Evolutionary conservation across 2,329 filamentous ascomycete species (phyloP), one percentile per base, ranked within the genome.

Genomic region (Knufia fluminis): DNA sequence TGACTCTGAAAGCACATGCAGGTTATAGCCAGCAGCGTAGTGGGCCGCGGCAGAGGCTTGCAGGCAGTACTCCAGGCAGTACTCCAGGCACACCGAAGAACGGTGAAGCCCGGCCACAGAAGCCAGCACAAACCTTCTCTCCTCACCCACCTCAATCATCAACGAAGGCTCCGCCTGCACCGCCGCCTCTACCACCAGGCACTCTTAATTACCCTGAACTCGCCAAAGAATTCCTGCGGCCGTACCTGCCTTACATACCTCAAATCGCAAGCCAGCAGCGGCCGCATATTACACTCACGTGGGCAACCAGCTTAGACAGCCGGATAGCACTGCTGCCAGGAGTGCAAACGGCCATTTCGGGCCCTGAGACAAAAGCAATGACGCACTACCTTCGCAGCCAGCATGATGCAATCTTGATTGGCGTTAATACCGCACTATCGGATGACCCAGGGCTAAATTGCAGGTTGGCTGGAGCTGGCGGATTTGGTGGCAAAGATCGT

Each of bases 391-490:
- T 97, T 23, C 86, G 91, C 60, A 82, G 83, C 10, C 78, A 76
- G 14, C 89, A 97, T 68, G 80, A 86, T 54, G 88, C 86, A 33
- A 94, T 96, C 57, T 74, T 94, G 20, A 74, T 97, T 26, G 91
- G 91, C 19, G 86, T 84, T 3, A 85, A 85, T 2, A 97, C 91
- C 1, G 86, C 88, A 6, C 71, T 87, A 22, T 84, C 86, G 17
- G 91, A 97, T 64, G 79, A 95, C 62, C 91, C 91, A 2, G 82
- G 80, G 2, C 71, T 97, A 47, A 96, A 94, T 64, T 92, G 86
- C 62, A 81, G 90, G 16, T 75, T 90, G 39, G 73, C 74, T 23
- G 77, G 77, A 26, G 76, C 75, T 2, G 70, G 73, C n/a, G 72
- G 75, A 1, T 80, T 77, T 54, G 78, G 75, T 22, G 72, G 72